Conservation (phyloP, 2,329 filamentous ascomycete species). For the Neofusicoccum parvum region DNA sequence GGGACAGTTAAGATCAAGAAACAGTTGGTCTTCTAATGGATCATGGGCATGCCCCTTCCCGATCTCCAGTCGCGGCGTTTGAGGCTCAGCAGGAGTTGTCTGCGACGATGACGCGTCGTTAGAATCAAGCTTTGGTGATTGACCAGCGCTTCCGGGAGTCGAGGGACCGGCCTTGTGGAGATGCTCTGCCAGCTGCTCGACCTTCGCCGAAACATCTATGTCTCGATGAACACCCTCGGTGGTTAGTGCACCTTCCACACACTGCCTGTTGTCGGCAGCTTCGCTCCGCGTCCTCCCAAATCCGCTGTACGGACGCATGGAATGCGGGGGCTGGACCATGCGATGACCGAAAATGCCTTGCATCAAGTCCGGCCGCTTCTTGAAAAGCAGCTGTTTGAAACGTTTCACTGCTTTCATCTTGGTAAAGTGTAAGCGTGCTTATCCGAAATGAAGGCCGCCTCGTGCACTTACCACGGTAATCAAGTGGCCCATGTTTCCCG, state of each 20-base stretch:
- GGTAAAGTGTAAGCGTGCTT: background rate
- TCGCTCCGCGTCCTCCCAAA: constrained; percentile 50
- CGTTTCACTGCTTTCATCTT: constrained; percentile 88
- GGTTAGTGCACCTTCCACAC: constrained; percentile 53
- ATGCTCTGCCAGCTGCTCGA: constrained; percentile 29
- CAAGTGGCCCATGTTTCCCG: constrained; percentile 82
- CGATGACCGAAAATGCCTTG: constrained; percentile 62
- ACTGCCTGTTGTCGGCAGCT: constrained; percentile 54
- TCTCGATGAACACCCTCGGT: constrained; percentile 57
- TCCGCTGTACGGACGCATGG: constrained; percentile 46
- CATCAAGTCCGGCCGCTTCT: constrained; percentile 56
- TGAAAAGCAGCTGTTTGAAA: constrained; percentile 75
- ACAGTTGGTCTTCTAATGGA: constrained; percentile 64
- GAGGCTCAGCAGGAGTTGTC: constrained; percentile 4
- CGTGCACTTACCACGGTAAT: constrained; percentile 68
- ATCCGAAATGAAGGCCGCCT: no score
- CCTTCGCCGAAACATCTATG: constrained; percentile 39
- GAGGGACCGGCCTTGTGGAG: constrained; percentile 24
- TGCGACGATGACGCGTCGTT: background rate
- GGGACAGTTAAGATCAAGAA: constrained; percentile 76
- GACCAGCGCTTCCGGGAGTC: constrained; percentile 1
- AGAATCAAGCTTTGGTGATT: constrained; percentile 14
- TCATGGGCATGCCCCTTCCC: constrained; percentile 64
- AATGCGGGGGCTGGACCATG: constrained; percentile 60
- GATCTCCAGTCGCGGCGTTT: constrained; percentile 5